Base-by-base conservation (phyloP, 164 flowering plant genomes). In the Aristolochia californica region DNA sequence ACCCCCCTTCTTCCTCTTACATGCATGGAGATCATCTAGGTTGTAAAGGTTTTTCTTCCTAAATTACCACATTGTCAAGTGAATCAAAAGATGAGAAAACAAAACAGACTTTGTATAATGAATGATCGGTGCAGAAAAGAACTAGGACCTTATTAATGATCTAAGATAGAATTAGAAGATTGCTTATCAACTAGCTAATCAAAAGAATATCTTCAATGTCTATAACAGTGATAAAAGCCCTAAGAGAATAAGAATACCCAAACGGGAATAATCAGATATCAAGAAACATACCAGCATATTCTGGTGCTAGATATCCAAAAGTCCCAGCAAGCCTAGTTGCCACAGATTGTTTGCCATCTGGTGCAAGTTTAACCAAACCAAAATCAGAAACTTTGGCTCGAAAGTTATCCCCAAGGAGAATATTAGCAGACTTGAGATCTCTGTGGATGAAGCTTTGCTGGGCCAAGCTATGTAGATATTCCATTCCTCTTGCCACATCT, bases 221-320 rank as follows among this genome's bases (percentile, higher is more conserved):
- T 34, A 34, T 34, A 34, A 1, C 10, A 47, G 16, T 17, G 28
- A 51, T 21, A 23, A 21, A 51, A 23, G 12, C 27, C 5, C 20
- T 15, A 54, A 25, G 25, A 0, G 16, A 54, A 27, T 28, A 24
- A 47, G 18, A 45, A 13, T 16, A 17, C 8, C 50, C 50, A 47
- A 47, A 47, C 12, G n/a, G 5, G 50, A 28, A 45, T 18, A 17
- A 27, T 0, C 20, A 24, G 34, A 18, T 18, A 26, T 0, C 5
- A 49, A 62, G 45, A 10, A 15, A 11, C 66, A 65, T 80, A 87
- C 95, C 91, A 53, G 91, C 95, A 76, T 87, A 87, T 71, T 87
- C 91, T 15, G 95, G 95, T 48, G 95, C 95, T 55, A 87, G 75
- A 68, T 87, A 87, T 27, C 95, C 95, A 69, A 87, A 87, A 27